Evolutionary conservation across 108 stramenopile species (phyloP).

Genomic region (Discostella stelligeroides): DNA sequence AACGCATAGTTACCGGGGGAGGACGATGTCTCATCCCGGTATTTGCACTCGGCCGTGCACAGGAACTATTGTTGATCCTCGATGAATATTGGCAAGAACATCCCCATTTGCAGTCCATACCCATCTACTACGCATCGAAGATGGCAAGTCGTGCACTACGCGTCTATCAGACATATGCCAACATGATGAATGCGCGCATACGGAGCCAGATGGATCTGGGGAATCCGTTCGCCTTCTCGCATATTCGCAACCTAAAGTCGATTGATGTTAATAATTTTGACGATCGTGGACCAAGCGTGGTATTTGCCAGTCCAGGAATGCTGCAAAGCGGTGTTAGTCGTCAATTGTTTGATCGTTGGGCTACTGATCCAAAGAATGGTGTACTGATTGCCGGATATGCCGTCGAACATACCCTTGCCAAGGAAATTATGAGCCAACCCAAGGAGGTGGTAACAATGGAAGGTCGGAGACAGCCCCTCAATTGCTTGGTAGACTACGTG

Average conservation of each 20-base stretch:
- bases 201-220: slow-evolving; percentile 92
- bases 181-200: slow-evolving; percentile 98
- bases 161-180: slow-evolving; percentile 98
- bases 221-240: slow-evolving; percentile 92
- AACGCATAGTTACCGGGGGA: slow-evolving; percentile 85
- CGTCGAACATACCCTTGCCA: slow-evolving; percentile 98
- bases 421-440: slow-evolving; percentile 93
- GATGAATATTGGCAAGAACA: slow-evolving; percentile 98
- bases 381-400: slow-evolving; percentile 98
- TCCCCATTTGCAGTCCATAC: slow-evolving; percentile 92
- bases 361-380: slow-evolving; percentile 93
- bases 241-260: slow-evolving; percentile 87
- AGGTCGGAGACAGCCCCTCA: slow-evolving; percentile 88
- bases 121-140: slow-evolving; percentile 95
- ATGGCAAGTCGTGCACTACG: slow-evolving; percentile 91
- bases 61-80: slow-evolving; percentile 96
- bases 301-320: slow-evolving; percentile 99
- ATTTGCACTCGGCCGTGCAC: slow-evolving; percentile 96
- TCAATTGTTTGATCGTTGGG: slow-evolving; percentile 98
- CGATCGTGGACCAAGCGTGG: slow-evolving; percentile 93
- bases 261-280: slow-evolving; percentile 91
- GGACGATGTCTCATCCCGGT: slow-evolving; percentile 97
- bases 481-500: slow-evolving; percentile 95
- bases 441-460: slow-evolving; percentile 95
- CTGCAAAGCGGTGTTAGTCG: slow-evolving; percentile 95